Conservation (phyloP, 2,329 filamentous ascomycete species). For the Cladosporium sp. region DNA sequence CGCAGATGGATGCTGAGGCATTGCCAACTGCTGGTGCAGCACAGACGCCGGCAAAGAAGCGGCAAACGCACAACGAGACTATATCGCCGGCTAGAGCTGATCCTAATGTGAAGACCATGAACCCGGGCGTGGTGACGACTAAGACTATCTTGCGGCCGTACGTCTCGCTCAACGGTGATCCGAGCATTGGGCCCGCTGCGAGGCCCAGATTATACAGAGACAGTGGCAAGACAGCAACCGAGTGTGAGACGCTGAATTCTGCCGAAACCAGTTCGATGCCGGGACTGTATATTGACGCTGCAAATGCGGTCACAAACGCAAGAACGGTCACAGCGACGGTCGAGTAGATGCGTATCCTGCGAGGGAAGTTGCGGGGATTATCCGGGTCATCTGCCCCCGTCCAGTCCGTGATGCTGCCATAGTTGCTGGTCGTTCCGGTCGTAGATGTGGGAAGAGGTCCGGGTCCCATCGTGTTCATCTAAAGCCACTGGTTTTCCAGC, state of each 20-base stretch:
- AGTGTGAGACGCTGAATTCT: conserved; percentile 23
- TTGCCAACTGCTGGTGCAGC: conserved; percentile 29
- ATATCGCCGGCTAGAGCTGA: conserved; percentile 24
- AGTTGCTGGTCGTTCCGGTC: background rate
- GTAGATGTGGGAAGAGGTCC: background rate
- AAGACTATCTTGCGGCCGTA: conserved; percentile 32
- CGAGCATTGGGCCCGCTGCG: conserved; percentile 32
- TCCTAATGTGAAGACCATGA: conserved; percentile 31
- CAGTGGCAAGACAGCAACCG: conserved; percentile 30
- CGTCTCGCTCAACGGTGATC: conserved; percentile 33
- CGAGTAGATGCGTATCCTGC: conserved; percentile 17
- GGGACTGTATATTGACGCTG: conserved; percentile 27
- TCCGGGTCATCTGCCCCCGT: conserved; percentile 22
- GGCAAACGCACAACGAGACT: conserved; percentile 21
- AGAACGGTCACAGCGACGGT: conserved; percentile 24
- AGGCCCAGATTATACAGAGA: conserved; percentile 34
- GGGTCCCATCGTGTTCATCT: background rate
- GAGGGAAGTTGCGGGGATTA: conserved; percentile 28
- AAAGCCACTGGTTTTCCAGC: background rate
- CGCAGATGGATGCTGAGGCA: conserved; percentile 25
- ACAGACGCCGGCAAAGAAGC: conserved; percentile 46
- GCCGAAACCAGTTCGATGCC: conserved; percentile 19
- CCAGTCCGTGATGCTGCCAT: conserved; percentile 21
- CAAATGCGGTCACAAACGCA: conserved; percentile 28
- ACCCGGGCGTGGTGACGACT: conserved; percentile 30